Conservation (phyloP, 352 stramenopile species). For the Albugo candida region DNA sequence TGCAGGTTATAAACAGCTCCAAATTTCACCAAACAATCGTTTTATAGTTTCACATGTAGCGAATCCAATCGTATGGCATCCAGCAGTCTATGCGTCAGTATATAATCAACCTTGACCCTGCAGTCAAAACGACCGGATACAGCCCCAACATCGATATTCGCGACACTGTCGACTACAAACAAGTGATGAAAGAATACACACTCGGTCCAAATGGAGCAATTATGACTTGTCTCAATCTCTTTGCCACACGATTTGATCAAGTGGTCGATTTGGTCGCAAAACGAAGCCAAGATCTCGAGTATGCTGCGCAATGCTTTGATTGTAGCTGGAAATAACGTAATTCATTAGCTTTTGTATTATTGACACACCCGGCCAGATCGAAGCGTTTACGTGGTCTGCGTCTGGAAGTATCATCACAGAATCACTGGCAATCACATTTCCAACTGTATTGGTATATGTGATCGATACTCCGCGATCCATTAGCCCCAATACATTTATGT, state of each 20-base stretch:
- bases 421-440: constrained; percentile 90
- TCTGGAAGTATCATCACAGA: constrained; percentile 97
- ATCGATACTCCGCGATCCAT: constrained; percentile 93
- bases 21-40: too few species aligned
- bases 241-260: constrained; percentile 99
- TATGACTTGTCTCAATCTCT: constrained; percentile 98
- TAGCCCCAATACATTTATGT: constrained; percentile 98
- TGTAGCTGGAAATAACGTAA: constrained; percentile 23
- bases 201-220: constrained; percentile 98
- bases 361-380: constrained; percentile 98
- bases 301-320: constrained; percentile 49
- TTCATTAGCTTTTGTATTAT: constrained; percentile 85
- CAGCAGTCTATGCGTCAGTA: constrained; percentile 76
- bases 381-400: constrained; percentile 99
- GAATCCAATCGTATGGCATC: constrained; percentile 44
- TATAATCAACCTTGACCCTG: constrained; percentile 96
- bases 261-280: constrained; percentile 90
- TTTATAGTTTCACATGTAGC: constrained; percentile 7
- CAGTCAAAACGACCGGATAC: constrained; percentile 91
- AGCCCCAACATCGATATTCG: constrained; percentile 97
- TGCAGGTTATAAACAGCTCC: constrained; percentile 32
- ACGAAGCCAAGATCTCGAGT: constrained; percentile 67
- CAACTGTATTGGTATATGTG: constrained; percentile 95
- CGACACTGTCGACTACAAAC: constrained; percentile 98
- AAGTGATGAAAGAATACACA: constrained; percentile 96